Evolutionary conservation across 352 stramenopile species (phyloP).

Genomic region (Pythium oligandrum): DNA sequence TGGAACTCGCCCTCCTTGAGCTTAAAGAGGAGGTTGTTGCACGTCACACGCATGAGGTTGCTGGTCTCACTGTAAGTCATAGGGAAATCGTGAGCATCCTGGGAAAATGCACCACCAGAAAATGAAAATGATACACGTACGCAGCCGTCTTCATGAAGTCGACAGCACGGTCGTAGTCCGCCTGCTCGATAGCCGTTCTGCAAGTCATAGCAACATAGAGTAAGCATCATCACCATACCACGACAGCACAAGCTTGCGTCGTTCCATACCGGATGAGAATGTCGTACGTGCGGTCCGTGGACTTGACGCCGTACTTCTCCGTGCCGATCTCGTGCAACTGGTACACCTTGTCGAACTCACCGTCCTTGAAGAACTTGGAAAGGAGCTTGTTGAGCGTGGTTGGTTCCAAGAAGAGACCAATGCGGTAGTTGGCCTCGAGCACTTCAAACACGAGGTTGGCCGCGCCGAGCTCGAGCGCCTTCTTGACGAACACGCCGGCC

Average conservation of each 20-base stretch:
- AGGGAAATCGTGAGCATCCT: not conserved
- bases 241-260: not conserved
- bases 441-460: conserved; percentile 72
- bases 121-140: conserved; percentile 27
- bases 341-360: conserved; percentile 76
- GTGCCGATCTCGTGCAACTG: conserved; percentile 70
- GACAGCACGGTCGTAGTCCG: conserved; percentile 67
- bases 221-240: not conserved
- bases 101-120: conserved; percentile 6
- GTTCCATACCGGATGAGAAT: conserved; percentile 66
- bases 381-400: conserved; percentile 80
- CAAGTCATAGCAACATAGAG: not conserved
- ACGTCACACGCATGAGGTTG: conserved; percentile 81
- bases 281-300: conserved; percentile 79
- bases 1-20: conserved; percentile 75
- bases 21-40: conserved; percentile 85
- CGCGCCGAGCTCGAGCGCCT: conserved; percentile 72
- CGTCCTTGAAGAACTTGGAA: conserved; percentile 78
- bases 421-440: conserved; percentile 78
- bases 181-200: conserved; percentile 67
- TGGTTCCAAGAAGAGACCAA: conserved; percentile 75
- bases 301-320: conserved; percentile 80
- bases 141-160: conserved; percentile 67
- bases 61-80: conserved; percentile 38
- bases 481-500: conserved; percentile 78